A percentile compares a stretch with the other conserved stretches of the same genome.
Conservation (phyloP, 805 yeast species). For the Candida palmyrensis region DNA sequence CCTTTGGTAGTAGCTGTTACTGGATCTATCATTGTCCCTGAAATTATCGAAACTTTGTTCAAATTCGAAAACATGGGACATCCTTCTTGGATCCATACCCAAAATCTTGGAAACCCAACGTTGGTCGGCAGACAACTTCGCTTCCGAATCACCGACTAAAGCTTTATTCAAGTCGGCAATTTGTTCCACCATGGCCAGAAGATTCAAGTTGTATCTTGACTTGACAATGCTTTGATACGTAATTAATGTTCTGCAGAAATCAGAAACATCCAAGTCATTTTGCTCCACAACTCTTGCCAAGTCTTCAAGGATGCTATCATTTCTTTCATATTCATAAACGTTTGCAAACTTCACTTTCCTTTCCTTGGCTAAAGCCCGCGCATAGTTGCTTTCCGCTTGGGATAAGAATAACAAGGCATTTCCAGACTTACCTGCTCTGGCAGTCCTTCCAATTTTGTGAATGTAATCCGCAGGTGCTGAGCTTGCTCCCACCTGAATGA, state of each 20-base stretch:
- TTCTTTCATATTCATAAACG: slow-evolving; percentile 31
- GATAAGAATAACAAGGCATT: slow-evolving; percentile 58
- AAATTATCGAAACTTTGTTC: too few species aligned
- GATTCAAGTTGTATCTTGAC: slow-evolving; percentile 14
- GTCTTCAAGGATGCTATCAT: too few species aligned
- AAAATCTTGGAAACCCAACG: background rate
- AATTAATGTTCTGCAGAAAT: slow-evolving; percentile 20
- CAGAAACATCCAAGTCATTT: slow-evolving; percentile 15
- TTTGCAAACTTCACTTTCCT: slow-evolving; percentile 54
- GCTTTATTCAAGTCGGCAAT: slow-evolving; percentile 19
- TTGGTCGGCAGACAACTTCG: slow-evolving; percentile 9
- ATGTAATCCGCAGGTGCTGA: slow-evolving; percentile 72
- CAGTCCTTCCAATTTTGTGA: slow-evolving; percentile 95
- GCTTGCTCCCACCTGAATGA: slow-evolving; percentile 78
- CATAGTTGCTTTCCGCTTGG: slow-evolving; percentile 52
- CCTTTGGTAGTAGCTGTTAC: too few species aligned
- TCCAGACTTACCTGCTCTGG: slow-evolving; percentile 84
- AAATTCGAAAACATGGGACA: too few species aligned
- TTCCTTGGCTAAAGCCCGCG: slow-evolving; percentile 39
- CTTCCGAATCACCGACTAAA: slow-evolving; percentile 14
- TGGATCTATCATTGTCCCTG: too few species aligned
- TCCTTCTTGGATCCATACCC: too few species aligned
- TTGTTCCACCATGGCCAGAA: slow-evolving; percentile 25
- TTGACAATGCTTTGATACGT: slow-evolving; percentile 24
- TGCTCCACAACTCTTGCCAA: too few species aligned